Evolutionary conservation across 257 asterid genomes (phyloP), one percentile per base, ranked within the genome.

Genomic region (Penstemon newberryi): DNA sequence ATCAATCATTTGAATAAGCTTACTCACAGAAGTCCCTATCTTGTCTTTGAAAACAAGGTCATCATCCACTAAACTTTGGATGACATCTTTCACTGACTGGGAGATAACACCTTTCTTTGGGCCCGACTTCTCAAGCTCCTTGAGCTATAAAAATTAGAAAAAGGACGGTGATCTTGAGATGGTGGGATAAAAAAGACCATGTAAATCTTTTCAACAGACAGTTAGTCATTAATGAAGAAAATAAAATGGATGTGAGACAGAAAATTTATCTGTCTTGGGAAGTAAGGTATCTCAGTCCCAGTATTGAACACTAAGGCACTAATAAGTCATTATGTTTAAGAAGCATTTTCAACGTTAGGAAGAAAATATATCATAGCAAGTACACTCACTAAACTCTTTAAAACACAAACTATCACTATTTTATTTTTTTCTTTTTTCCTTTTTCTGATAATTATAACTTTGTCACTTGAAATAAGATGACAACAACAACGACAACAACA

Each of bases 21-120:
- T 71, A 86, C 99, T 81, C 75, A 94, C 99, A 13, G 99, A 91
- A 72, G 97, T 94, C 78, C 97, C 99, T 67, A 94, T 94, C 81
- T 91, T 91, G 86, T 94, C 99, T 75, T 94, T 94, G 83, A 80
- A 80, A 65, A 94, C 99, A 46, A 94, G 96, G 77, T 94, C 98
- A 74, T 94, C 97, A 11, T 94, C 99, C 65, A 91, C 99, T 64
- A 94, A 84, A 78, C 77, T 74, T 78, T 94, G 97, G 78, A 89
- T 65, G 36, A 94, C 97, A 69, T 94, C 99, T 86, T 94, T 94
- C 39, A 94, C 99, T 13, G 99, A 87, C 83, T 94, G 99, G 63
- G 82, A 70, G 60, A 94, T 94, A 12, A 94, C 97, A 0, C 99
- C 99, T 75, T 85, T 93, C 79, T 90, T 93, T 8, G 99, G 99